Conservation (phyloP, 129 eudicot genomes). For the Flaveria ramosissima region DNA sequence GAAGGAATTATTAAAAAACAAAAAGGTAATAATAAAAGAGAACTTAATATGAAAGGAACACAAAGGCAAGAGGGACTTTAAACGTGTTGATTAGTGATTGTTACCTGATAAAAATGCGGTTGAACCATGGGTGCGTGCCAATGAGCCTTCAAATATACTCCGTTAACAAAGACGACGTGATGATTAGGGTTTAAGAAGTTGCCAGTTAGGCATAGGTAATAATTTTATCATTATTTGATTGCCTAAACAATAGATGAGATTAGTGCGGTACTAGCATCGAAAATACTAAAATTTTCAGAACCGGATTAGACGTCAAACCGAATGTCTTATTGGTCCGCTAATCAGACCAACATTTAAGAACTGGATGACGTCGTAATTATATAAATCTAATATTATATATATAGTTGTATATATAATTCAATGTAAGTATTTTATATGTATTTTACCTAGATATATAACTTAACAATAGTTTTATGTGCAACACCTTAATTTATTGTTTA, state of each 20-base stretch:
- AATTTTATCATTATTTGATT: background rate
- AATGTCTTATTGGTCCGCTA: no score
- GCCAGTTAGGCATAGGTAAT: background rate
- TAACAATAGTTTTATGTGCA: no score
- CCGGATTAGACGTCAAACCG: no score
- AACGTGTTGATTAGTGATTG: conserved; percentile 40
- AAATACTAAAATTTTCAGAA: no score
- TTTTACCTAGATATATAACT: no score
- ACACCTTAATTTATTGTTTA: no score
- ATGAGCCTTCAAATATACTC: conserved; percentile 30
- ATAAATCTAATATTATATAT: no score
- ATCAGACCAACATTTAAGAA: no score
- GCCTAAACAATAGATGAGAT: background rate
- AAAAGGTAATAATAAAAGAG: conserved; percentile 17
- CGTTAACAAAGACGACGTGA: background rate
- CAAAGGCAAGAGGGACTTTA: conserved; percentile 26
- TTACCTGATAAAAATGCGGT: conserved; percentile 35
- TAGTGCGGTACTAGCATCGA: no score
- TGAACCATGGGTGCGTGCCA: background rate
- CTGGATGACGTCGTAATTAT: no score
- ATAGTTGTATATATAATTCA: no score
- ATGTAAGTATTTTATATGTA: no score
- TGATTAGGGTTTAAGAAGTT: conserved; percentile 1
- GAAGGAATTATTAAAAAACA: conserved; percentile 43
- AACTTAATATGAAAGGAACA: conserved; percentile 44